Percentiles rank a stretch among this genome's conserved stretches.
Evolutionary conservation across 441 rosid genomes (phyloP).

Genomic region (Syzygium malaccense): DNA sequence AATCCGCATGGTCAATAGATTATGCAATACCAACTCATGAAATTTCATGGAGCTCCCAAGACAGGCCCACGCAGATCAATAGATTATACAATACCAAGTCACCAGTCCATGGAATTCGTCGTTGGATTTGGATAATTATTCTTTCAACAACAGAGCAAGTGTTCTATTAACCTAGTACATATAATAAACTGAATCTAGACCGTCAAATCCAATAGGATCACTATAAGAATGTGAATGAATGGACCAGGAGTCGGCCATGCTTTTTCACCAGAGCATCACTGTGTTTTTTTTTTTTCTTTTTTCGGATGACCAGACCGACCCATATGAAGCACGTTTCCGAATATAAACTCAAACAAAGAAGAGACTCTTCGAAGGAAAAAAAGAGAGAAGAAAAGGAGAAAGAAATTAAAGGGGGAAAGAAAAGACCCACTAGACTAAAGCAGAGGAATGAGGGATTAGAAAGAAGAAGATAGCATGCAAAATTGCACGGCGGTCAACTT

Average conservation of each 20-base stretch:
- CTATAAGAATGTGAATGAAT: background rate
- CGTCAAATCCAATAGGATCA: no score
- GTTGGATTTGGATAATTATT: no score
- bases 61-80: no score
- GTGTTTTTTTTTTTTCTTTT: background rate
- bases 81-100: no score
- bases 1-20: no score
- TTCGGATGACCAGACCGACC: background rate
- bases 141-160: no score
- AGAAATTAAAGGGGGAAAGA: background rate
- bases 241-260: background rate
- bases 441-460: background rate
- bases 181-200: no score
- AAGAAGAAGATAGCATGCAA: background rate
- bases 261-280: background rate
- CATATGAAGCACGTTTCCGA: background rate
- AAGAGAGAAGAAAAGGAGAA: background rate
- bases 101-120: no score
- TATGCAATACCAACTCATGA: no score
- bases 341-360: background rate
- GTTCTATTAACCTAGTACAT: no score
- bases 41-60: no score
- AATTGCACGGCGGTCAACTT: background rate
- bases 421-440: background rate
- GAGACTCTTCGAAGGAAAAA: background rate